Base-by-base conservation (phyloP, 1,284 basidiomycete genomes). In the Meripilus lineatus region DNA sequence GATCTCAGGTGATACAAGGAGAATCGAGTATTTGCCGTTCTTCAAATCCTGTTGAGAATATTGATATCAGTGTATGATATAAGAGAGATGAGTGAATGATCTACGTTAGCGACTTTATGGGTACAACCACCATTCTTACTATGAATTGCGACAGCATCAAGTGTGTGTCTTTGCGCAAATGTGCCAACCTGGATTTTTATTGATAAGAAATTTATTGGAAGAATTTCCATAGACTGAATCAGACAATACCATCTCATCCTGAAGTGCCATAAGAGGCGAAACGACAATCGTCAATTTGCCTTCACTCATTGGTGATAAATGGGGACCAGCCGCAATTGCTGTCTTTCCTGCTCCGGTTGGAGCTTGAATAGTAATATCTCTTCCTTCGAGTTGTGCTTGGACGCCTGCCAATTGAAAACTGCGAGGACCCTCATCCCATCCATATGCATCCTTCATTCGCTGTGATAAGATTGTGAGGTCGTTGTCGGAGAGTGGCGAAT, bases 251-350 rank as follows among this genome's bases (percentile, higher is more conserved):
- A 65, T 61, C 40, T 70, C 65, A 0, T 67, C 59, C 18, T 69
- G 65, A 2, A 69, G 56, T 0, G 61, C 59, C 15, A 70, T 54
- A 1, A 70, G 42, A 0, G 65, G 67, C 10, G 65, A 67, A 0
- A 67, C 54, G 39, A 69, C 50, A 5, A 69, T 36, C 0, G 64
- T 65, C 0, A 64, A 48, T 46, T 57, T 64, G 0, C 56, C 57
- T 21, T 52, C 43, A 17, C 50, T 56, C 5, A 17, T 38, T 3
- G 49, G 42, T 40, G 57, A 58, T 0, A 55, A 46, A 47, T 65
- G 60, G 1, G 62, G 63, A 1, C 53, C 65, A 15, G 62, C 64
- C 5, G 56, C 61, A 28, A 67, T 56, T 1, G 47, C 46, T 2
- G 65, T 65, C 42, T 67, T 44, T 8, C 42, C 42, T 15, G 36